These are phyloP conservation scores for Arxiozyma bovina DNA, from an alignment of 1,139 yeast species.

Conservation along the genomic window DNA sequence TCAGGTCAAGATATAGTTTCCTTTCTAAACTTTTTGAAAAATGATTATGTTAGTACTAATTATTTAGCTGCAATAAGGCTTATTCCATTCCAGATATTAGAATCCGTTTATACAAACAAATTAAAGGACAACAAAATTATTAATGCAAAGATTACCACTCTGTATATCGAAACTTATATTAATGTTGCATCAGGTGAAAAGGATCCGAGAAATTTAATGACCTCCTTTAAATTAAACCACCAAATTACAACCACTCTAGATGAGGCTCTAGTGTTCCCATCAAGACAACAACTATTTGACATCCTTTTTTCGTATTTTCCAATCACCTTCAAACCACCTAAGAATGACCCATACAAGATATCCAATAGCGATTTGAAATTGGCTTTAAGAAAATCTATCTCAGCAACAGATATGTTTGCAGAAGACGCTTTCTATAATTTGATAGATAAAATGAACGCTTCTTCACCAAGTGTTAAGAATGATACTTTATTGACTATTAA, in stretches of 20 bases:
- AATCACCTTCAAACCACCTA: conserved; percentile 88
- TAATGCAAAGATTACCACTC: conserved; percentile 28
- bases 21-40: conserved; percentile 37
- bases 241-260: conserved; percentile 41
- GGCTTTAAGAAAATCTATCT: conserved; percentile 48
- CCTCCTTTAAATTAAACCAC: conserved; percentile 55
- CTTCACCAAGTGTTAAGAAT: conserved; percentile 65
- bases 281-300: conserved; percentile 66
- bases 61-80: conserved; percentile 60
- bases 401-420: conserved; percentile 59
- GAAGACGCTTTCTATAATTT: conserved; percentile 68
- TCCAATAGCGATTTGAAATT: conserved; percentile 62
- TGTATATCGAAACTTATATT: conserved; percentile 48
- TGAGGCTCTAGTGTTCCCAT: conserved; percentile 31
- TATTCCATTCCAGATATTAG: conserved; percentile 47
- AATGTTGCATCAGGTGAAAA: conserved; percentile 79
- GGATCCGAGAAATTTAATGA: conserved; percentile 78
- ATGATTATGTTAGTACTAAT: conserved; percentile 50
- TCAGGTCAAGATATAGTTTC: conserved; percentile 27
- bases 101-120: conserved; percentile 29
- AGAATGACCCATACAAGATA: conserved; percentile 80
- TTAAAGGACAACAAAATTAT: conserved; percentile 14
- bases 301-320: conserved; percentile 93
- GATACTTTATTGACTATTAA: conserved; percentile 64
- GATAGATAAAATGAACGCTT: conserved; percentile 76